Base-by-base conservation (phyloP, 2,329 filamentous ascomycete genomes). In the Penicillium griseofulvum region DNA sequence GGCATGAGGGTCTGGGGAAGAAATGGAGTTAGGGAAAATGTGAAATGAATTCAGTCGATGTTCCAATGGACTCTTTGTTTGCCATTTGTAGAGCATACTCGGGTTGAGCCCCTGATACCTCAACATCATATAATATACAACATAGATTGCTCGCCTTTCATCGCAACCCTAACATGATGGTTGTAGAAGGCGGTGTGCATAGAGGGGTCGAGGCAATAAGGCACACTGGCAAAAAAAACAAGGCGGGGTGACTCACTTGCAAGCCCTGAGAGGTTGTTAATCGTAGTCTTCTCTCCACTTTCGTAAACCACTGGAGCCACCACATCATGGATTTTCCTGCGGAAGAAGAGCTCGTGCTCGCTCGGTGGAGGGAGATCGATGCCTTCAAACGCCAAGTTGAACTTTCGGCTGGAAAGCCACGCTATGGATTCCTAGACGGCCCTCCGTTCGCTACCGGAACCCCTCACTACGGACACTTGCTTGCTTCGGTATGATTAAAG, bases 351-450 rank as follows among this genome's bases (percentile, higher is more conserved):
- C 83, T 80, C 60, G 84, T 92, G 74, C 86, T 97, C 74, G 80
- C 87, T 71, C 83, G 86, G 78, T 99, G 93, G 94, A 88, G 87
- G 71, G 90, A 94, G 71, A 94, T 96, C 72, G 84, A 93, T 69
- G 94, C 94, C 65, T 97, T 97, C 74, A 85, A 90, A 71, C 86
- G 87, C 60, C 90, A 95, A 79, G 85, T 93, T 59, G 89, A 94
- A 76, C 84, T 97, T 57, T 94, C 92, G 11, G 83, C 89, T 73
- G 90, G 89, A 62, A 85, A 87, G 59, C 85, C 89, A 61, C 88
- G 86, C 51, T 99, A 96, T 73, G 96, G 91, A 54, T 99, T 99
- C 78, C 97, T 97, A 79, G 90, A 93, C 81, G 90, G 90, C 11
- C 88, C 88, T 54, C 88, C 88, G 5, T 91, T 91, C 70, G 87